A percentile compares a stretch with the other conserved stretches of the same genome.
phyloP scores from a whole-genome alignment of 2,329 filamentous ascomycete species.

The Neophaeococcomyces aloes region DNA sequence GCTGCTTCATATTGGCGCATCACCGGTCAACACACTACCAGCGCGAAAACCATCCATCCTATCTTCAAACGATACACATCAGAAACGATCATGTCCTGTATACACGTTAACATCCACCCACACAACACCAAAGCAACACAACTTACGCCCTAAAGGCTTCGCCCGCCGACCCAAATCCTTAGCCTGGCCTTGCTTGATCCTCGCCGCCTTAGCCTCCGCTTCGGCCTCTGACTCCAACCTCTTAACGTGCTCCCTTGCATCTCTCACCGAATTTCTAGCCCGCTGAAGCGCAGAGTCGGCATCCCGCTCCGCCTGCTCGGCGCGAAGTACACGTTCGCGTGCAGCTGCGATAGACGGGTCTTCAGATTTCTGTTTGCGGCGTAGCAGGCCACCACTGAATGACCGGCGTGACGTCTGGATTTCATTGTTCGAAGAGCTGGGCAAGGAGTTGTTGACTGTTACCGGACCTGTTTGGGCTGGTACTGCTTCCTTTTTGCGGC shows the following conservation, averaged over 20 bases:
- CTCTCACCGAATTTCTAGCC: constrained; percentile 48
- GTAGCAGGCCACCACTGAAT: constrained; percentile 22
- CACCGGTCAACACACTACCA: not conserved
- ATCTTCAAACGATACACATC: not conserved
- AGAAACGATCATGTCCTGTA: not conserved
- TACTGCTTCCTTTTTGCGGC: constrained; percentile 15
- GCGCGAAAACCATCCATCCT: not conserved
- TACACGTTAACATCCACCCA: not conserved
- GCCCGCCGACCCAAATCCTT: constrained; percentile 56
- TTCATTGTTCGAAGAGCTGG: constrained; percentile 16
- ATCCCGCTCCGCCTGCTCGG: constrained; percentile 54
- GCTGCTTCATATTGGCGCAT: not conserved
- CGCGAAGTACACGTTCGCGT: constrained; percentile 50
- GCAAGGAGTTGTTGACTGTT: constrained; percentile 19
- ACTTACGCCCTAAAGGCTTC: constrained; percentile 59
- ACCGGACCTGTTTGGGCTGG: constrained; percentile 14
- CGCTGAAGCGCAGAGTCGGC: constrained; percentile 53
- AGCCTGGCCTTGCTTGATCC: constrained; percentile 58
- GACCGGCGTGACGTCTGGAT: constrained; percentile 11
- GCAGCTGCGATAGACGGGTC: constrained; percentile 55
- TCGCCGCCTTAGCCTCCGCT: constrained; percentile 45
- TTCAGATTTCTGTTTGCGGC: constrained; percentile 31
- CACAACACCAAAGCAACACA: not conserved
- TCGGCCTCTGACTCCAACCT: constrained; percentile 54
- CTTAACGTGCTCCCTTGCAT: constrained; percentile 54